Evolutionary conservation across 192 early-diverging fungal species (phyloP), one percentile per base, ranked within the genome.

Genomic region (Gaertneriomyces sp.): DNA sequence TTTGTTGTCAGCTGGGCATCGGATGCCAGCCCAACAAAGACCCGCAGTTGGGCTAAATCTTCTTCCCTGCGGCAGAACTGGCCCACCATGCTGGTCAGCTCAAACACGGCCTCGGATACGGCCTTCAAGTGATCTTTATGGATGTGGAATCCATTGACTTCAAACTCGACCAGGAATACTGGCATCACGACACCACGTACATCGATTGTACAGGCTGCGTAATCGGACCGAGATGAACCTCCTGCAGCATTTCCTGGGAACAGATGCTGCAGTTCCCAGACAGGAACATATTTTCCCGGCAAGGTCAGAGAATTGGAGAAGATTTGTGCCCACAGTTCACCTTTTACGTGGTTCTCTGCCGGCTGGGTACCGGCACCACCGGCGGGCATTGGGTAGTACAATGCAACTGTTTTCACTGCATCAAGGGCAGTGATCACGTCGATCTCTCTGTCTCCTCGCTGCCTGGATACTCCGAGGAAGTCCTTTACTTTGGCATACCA

Each of bases 201-300:
- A 45, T 14, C 55, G 12, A 66, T 17, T 19, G 56, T 39, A 16
- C 43, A n/a, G 4, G 64, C 53, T 10, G 6, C 39, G 45, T 60
- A 66, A 17, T 66, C 64, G 14, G 64, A 66, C 17, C 45, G 58
- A 10, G 12, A 20, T 25, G 64, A 66, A 6, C 64, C 64, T 40
- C 33, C 60, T 7, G 55, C 64, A n/a, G 64, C 64, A 42, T 66
- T 66, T 42, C 64, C 55, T 11, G 64, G 55, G 53, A 66, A 58
- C 3, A 66, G 33, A 43, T 66, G 64, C 45, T 61, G 41, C 33
- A 66, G 20, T 60, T 66, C 57, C 64, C 64, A 66, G 9, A 47
- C 9, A n/a, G 46, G 46, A 9, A n/a, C 46, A n/a, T 10, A 47
- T 47, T n/a, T 9, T n/a, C 9, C 9, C 9, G 46, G 9, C 9